Base-by-base conservation (phyloP, 805 yeast genomes). In the Sungouiella blattae region DNA sequence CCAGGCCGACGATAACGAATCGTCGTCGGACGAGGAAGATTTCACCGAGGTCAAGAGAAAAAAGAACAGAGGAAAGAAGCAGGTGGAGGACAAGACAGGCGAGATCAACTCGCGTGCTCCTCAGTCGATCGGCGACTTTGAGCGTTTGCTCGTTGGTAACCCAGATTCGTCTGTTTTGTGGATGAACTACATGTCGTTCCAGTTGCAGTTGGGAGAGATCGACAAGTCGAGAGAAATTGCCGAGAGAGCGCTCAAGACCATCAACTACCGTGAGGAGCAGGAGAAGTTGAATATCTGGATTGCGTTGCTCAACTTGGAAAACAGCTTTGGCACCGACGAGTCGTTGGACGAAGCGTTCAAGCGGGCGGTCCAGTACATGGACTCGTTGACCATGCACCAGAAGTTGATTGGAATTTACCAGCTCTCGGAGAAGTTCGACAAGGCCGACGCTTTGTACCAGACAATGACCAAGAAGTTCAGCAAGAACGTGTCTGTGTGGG, bases 111-210 rank as follows among this genome's bases (percentile, higher is more conserved):
- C 91, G 11, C 75, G 88, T 50, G 85, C 89, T 11, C 98, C 98
- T 25, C 94, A 91, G 62, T 87, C 97, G 39, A 84, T 79, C 28
- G 67, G 80, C 30, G 99, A 93, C 60, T 93, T 88, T 52, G 99
- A 93, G 64, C 79, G 98, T 53, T 66, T 93, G 46, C 73, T 93
- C 36, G 75, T 93, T 41, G 94, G 97, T 57, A 84, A 84, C 56
- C 97, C 98, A 31, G 83, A 87, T 67, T 87, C 96, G 3, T 91
- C 98, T 1, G 76, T 89, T 23, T 63, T 87, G 38, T 93, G 98
- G 98, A 91, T 93, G 86, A 87, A 89, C 64, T 93, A 85, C 64
- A 93, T 93, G 96, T 89, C 98, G 4, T 93, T 91, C 83, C 96
- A 89, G 62, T 72, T 93, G 45, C 96, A 89, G 61, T 71, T 91